These are phyloP conservation scores for Sugiyamaella sp. DNA, from an alignment of 1,139 yeast species.

Conservation along the genomic window DNA sequence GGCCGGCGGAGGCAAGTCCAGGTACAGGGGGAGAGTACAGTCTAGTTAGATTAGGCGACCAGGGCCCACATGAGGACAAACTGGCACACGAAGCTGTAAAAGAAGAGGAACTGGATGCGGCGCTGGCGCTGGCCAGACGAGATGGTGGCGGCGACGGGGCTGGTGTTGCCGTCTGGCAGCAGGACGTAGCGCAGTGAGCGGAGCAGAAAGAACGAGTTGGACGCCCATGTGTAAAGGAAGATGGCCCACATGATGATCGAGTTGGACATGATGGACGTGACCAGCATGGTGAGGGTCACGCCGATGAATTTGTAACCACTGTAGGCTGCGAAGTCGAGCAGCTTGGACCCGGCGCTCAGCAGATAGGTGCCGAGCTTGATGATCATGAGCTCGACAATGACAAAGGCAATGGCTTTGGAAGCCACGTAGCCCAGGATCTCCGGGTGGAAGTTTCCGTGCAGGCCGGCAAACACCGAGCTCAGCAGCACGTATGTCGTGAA, in stretches of 20 bases:
- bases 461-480: constrained; percentile 84
- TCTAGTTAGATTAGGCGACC: constrained; percentile 30
- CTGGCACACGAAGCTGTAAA: constrained; percentile 84
- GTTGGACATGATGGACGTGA: constrained; percentile 47
- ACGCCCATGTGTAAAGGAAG: constrained; percentile 45
- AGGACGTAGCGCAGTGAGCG: constrained; percentile 81
- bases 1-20: constrained; percentile 1
- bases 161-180: constrained; percentile 50
- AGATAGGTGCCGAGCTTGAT: constrained; percentile 66
- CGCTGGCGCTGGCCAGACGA: constrained; percentile 70
- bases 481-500: constrained; percentile 83
- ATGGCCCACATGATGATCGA: constrained; percentile 50
- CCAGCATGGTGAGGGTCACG: constrained; percentile 44
- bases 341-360: constrained; percentile 57
- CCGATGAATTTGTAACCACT: constrained; percentile 96
- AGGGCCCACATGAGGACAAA: constrained; percentile 60
- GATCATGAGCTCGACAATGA: constrained; percentile 66
- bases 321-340: constrained; percentile 85
- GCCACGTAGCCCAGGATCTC: constrained; percentile 87
- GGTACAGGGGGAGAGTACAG: background rate
- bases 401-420: constrained; percentile 86
- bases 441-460: constrained; percentile 91
- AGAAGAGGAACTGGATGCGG: constrained; percentile 82
- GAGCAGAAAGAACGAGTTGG: constrained; percentile 55
- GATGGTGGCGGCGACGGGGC: constrained; percentile 36